Percentiles rank a stretch among this genome's conserved stretches.
phyloP scores from a whole-genome alignment of 441 rosid species.

The Capsella rubella region DNA sequence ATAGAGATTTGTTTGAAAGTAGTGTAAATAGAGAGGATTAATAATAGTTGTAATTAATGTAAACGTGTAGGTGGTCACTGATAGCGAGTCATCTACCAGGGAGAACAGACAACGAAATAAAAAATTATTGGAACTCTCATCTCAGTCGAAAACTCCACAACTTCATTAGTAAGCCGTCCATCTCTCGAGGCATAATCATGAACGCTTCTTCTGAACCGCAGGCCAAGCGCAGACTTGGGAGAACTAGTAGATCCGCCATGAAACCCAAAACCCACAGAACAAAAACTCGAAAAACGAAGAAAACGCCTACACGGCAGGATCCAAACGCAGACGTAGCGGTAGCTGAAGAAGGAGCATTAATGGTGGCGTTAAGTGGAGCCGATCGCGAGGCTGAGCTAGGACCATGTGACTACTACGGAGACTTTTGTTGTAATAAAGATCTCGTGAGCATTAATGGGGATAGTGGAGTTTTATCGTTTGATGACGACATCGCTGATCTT shows the following conservation, averaged over 20 bases:
- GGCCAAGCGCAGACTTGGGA: conserved; percentile 49
- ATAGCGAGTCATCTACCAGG: conserved; percentile 86
- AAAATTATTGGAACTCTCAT: conserved; percentile 90
- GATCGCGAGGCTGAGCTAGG: conserved; percentile 23
- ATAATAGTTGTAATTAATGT: neutral
- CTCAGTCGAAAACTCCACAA: conserved; percentile 64
- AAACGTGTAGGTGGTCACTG: conserved; percentile 69
- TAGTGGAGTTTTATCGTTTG: conserved; percentile 32
- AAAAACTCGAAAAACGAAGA: neutral
- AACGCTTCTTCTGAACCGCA: conserved; percentile 27
- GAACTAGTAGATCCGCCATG: conserved; percentile 47
- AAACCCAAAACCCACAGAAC: conserved; percentile 37
- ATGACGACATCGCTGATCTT: conserved; percentile 40
- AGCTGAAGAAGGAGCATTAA: conserved; percentile 32
- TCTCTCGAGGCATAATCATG: conserved; percentile 24
- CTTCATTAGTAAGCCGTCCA: conserved; percentile 36
- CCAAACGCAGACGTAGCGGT: conserved; percentile 4
- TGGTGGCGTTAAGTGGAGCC: conserved; percentile 30
- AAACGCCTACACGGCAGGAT: conserved; percentile 13
- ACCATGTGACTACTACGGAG: conserved; percentile 24
- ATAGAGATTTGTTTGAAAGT: neutral
- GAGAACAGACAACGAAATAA: conserved; percentile 91
- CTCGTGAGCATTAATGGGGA: conserved; percentile 27
- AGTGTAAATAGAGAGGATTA: neutral
- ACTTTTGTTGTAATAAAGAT: neutral